Percentiles rank a stretch among this genome's conserved stretches.
phyloP scores from a whole-genome alignment of 805 yeast species.

The Millerozyma miso region DNA sequence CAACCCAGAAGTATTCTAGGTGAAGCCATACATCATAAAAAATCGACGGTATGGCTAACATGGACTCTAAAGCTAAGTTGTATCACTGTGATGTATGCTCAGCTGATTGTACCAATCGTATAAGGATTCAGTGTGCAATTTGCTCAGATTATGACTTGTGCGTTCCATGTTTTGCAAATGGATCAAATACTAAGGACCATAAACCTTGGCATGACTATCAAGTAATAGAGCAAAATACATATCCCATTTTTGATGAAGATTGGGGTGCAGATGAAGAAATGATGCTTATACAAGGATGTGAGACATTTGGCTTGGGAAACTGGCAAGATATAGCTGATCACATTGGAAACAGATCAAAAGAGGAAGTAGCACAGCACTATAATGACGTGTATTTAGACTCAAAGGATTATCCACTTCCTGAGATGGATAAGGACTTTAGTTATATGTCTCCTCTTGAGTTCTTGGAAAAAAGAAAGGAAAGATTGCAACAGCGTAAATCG shows the following conservation, averaged over 20 bases:
- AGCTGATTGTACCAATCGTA: slow-evolving; percentile 91
- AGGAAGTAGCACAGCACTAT: slow-evolving; percentile 87
- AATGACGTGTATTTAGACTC: slow-evolving; percentile 64
- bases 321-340: slow-evolving; percentile 99
- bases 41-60: slow-evolving; percentile 5
- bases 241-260: slow-evolving; percentile 81
- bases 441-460: slow-evolving; percentile 65
- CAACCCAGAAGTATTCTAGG: neutral
- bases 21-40: neutral
- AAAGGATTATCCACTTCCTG: slow-evolving; percentile 81
- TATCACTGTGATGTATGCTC: slow-evolving; percentile 95
- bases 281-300: slow-evolving; percentile 84
- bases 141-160: slow-evolving; percentile 95
- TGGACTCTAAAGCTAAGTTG: slow-evolving; percentile 37
- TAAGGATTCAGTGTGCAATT: slow-evolving; percentile 85
- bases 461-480: slow-evolving; percentile 55
- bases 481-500: slow-evolving; percentile 71
- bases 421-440: slow-evolving; percentile 64
- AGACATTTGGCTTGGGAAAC: slow-evolving; percentile 86
- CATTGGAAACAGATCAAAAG: slow-evolving; percentile 87
- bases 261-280: slow-evolving; percentile 99
- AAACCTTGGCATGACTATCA: slow-evolving; percentile 92
- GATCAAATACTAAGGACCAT: slow-evolving; percentile 75
- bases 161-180: slow-evolving; percentile 93
- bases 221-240: slow-evolving; percentile 90